Percentiles rank a stretch among this genome's conserved stretches.
These are phyloP conservation scores for Penicillium olsonii DNA, from an alignment of 2,329 filamentous ascomycete genomes.

Conservation along the genomic window DNA sequence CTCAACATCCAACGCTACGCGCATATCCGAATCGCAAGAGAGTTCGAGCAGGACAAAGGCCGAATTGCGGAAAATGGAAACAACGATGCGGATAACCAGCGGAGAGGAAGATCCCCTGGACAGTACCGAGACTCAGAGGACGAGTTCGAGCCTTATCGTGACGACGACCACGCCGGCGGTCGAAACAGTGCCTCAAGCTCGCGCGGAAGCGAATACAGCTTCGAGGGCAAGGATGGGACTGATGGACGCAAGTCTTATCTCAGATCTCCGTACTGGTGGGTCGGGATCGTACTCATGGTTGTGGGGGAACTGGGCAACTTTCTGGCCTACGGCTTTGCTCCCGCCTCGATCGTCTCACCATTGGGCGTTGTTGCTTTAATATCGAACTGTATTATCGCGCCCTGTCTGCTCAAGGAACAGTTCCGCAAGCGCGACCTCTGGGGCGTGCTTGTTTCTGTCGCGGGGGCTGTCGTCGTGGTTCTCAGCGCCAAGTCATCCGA, in stretches of 20 bases:
- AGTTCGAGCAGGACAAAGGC: constrained; percentile 62
- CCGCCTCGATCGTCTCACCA: constrained; percentile 94
- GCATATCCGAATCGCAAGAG: constrained; percentile 77
- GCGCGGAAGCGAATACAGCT: constrained; percentile 35
- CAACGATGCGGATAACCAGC: constrained; percentile 11
- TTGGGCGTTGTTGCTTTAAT: constrained; percentile 95
- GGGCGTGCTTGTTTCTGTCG: constrained; percentile 84
- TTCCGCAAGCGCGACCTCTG: constrained; percentile 84
- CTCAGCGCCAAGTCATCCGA: constrained; percentile 87
- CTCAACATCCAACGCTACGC: constrained; percentile 97
- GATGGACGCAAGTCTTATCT: constrained; percentile 70
- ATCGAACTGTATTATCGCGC: constrained; percentile 95
- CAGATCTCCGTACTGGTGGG: constrained; percentile 93
- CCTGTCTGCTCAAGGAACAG: constrained; percentile 85
- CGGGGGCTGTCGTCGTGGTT: constrained; percentile 87
- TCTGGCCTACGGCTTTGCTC: constrained; percentile 94
- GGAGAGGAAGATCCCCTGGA: constrained; percentile 12
- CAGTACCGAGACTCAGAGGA: constrained; percentile 18
- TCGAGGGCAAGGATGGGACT: constrained; percentile 40
- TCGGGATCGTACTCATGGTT: constrained; percentile 87
- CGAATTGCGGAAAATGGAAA: constrained; percentile 51
- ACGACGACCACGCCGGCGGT: constrained; percentile 32
- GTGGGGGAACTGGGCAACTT: constrained; percentile 96
- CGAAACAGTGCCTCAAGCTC: constrained; percentile 38
- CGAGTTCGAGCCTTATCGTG: constrained; percentile 22